Evolutionary conservation across 805 yeast genomes (phyloP).

Genomic region (Monosporozyma unispora): DNA sequence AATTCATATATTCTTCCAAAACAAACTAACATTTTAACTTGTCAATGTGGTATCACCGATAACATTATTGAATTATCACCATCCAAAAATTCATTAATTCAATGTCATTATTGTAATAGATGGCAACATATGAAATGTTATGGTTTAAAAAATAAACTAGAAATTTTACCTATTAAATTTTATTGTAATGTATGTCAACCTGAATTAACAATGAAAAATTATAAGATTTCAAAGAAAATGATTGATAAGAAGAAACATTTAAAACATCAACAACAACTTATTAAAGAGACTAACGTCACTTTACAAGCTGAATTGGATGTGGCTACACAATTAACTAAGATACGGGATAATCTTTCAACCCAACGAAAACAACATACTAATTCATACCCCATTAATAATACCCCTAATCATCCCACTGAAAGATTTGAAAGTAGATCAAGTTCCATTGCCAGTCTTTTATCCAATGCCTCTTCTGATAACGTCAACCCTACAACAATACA

Average conservation of each 20-base stretch:
- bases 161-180: conserved; percentile 69
- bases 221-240: conserved; percentile 9
- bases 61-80: background rate
- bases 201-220: conserved; percentile 4
- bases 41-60: conserved; percentile 76
- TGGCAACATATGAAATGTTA: conserved; percentile 94
- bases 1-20: conserved; percentile 54
- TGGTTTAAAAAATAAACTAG: conserved; percentile 57
- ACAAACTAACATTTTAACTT: conserved; percentile 77
- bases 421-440: background rate
- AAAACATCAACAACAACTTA: background rate
- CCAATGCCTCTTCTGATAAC: background rate
- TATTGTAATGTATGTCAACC: conserved; percentile 71
- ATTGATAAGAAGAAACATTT: conserved; percentile 8
- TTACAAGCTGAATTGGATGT: background rate
- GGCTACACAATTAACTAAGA: conserved; percentile 1
- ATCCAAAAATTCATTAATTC: conserved; percentile 69
- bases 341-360: background rate
- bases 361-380: background rate
- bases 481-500: background rate
- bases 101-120: conserved; percentile 82
- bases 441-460: conserved; percentile 1
- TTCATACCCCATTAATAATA: background rate
- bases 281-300: background rate
- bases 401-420: background rate